Evolutionary conservation across 768 basidiomycete genomes (phyloP), one percentile per base, ranked within the genome.

Genomic region (Rhodocollybia butyracea): DNA sequence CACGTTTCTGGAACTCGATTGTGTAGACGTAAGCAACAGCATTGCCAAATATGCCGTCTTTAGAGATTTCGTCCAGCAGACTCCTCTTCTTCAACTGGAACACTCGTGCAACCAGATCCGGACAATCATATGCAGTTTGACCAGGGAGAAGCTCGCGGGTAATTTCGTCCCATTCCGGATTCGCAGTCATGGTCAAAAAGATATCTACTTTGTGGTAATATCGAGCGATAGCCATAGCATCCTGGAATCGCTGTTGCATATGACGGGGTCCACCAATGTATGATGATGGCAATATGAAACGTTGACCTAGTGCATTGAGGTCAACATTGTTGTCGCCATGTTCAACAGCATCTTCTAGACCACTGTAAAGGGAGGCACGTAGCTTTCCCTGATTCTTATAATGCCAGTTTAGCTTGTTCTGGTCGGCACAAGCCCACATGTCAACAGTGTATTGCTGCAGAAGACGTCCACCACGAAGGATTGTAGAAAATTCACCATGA

Each of bases 1-100:
- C 78, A 0, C 76, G 63, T 56, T 84, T 84, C 61, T 84, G 82
- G 59, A 82, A 84, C 57, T 86, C 79, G 50, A 82, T 81, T 11
- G 73, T 75, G 54, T 80, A 79, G 0, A 84, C 74, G 54, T 71
- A 64, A 3, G 76, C 82, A 31, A 72, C 73, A 5, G 66, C 55
- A 1, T 55, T 8, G 0, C 81, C 82, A 67, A 80, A 73, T 40
- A 77, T 64, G 7, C 72, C 71, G 39, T 71, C 24, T 12, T 66
- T 64, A 22, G 46, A 54, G 7, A 84, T 70, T 22, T 69, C 65
- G 2, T 72, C 54, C 0, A 79, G 21, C 1, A 78, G 46, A 0
- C 65, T 70, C 10, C 71, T 57, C 36, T 70, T 70, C 62, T 82
- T 81, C 43, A 65, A 36, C 13, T 74, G 39, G 58, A 85, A 83